Evolutionary conservation across 345 rosid genomes (phyloP), one percentile per base, ranked within the genome.

Genomic region (Chamaenerion angustifolium): DNA sequence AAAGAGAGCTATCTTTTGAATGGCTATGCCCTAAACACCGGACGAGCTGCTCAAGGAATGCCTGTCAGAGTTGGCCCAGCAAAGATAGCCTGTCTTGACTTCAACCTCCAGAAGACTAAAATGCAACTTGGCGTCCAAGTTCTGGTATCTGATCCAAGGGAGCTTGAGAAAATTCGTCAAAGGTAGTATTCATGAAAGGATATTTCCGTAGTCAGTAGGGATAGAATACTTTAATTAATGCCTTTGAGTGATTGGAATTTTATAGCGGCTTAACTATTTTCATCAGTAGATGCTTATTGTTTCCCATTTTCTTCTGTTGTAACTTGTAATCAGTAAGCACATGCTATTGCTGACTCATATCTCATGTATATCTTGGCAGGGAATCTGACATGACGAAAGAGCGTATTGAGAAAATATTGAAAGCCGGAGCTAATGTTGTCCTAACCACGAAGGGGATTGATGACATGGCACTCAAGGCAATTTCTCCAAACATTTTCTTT

Each of bases 31-130:
- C 73, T 92, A 56, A 80, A 84, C 56, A 79, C 96, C 51, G 95
- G 94, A 3, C 94, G 90, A 59, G 94, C 96, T 66, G 95, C 99
- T 27, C 99, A 85, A 71, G 99, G 99, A 62, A 88, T 92, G 95
- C 96, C 94, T 50, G 56, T 77, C 48, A 77, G 80, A 70, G 99
- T 88, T 56, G 71, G 88, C 47, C 85, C 96, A 42, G 90, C 99
- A 41, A 88, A 66, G 72, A 79, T 92, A 63, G 96, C 99, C 11
- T 82, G 94, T 67, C 96, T 88, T 45, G 99, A 93, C 74, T 85
- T 93, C 55, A 93, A 88, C 66, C 86, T 93, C 52, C 95, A 93
- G 76, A 93, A 79, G 71, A 85, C 94, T 49, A 93, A 93, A 72
- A 82, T 88, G 95, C 96, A 85, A 68, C 37, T 88, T 71, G 99